phyloP scores from a whole-genome alignment of 805 yeast species.

The Teunomyces funiuensis region DNA sequence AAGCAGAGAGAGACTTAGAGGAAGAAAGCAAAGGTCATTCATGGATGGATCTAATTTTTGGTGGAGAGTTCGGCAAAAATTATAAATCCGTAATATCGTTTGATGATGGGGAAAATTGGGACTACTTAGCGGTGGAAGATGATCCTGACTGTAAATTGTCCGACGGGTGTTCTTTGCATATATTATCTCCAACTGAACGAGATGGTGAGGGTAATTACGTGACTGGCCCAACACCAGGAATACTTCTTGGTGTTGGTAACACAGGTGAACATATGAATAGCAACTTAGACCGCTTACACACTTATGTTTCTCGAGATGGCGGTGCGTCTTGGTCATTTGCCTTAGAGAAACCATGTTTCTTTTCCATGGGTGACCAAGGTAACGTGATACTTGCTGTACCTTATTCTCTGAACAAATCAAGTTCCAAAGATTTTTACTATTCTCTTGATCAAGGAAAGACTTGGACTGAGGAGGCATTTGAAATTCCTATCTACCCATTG shows the following conservation, averaged over 20 bases:
- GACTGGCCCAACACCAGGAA: constrained; percentile 58
- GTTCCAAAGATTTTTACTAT: constrained; percentile 40
- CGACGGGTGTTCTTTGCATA: constrained; percentile 51
- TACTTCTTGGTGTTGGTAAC: constrained; percentile 30
- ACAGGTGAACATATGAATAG: constrained; percentile 26
- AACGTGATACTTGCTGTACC: constrained; percentile 68
- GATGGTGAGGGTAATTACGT: constrained; percentile 44
- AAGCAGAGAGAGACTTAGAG: constrained; percentile 20
- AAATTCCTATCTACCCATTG: constrained; percentile 39
- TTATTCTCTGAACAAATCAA: constrained; percentile 22
- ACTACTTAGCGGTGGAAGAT: constrained; percentile 43
- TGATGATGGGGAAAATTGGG: constrained; percentile 58
- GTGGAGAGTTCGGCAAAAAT: constrained; percentile 14
- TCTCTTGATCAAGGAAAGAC: constrained; percentile 73
- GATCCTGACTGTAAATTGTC: constrained; percentile 44
- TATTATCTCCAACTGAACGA: constrained; percentile 30
- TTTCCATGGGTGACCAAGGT: constrained; percentile 76
- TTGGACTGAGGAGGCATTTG: constrained; percentile 57
- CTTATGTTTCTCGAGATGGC: constrained; percentile 73
- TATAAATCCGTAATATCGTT: constrained; percentile 41
- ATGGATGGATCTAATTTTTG: constrained; percentile 21
- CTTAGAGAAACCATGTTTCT: constrained; percentile 50
- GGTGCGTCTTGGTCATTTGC: constrained; percentile 70
- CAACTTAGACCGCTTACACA: constrained; percentile 23
- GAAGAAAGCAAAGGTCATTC: constrained; percentile 12